Evolutionary conservation across 164 flowering plant genomes (phyloP).

Genomic region (Nymphaea thermarum): DNA sequence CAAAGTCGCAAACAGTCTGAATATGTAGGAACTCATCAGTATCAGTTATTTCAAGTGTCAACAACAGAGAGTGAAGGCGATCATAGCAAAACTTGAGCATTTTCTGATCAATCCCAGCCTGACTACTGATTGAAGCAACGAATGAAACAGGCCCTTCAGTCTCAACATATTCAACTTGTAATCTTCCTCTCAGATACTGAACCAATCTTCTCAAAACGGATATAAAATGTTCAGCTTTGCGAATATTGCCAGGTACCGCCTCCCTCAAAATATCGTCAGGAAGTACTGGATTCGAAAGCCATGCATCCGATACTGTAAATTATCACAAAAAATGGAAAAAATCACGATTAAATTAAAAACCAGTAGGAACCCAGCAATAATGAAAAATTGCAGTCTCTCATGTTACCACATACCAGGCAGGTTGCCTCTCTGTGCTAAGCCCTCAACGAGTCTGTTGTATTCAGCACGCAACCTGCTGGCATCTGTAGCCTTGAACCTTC

Average conservation of each 20-base stretch:
- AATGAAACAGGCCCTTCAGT: constrained; percentile 90
- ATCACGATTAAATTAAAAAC: background rate
- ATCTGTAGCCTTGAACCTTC: constrained; percentile 99
- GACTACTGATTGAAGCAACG: constrained; percentile 27
- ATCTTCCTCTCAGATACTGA: constrained; percentile 71
- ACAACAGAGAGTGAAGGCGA: constrained; percentile 84
- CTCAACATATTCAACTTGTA: constrained; percentile 86
- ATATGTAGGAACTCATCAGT: constrained; percentile 90
- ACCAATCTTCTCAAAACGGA: constrained; percentile 83
- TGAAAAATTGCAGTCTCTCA: background rate
- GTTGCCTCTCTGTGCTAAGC: constrained; percentile 86
- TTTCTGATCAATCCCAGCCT: constrained; percentile 96
- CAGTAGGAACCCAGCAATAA: too few species aligned
- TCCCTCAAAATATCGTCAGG: constrained; percentile 96
- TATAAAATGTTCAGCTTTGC: constrained; percentile 94
- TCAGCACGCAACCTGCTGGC: constrained; percentile 85
- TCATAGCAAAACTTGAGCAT: constrained; percentile 91
- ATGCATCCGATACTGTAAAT: constrained; percentile 53
- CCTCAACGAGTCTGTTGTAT: constrained; percentile 91
- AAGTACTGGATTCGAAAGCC: constrained; percentile 93
- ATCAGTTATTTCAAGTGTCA: constrained; percentile 90
- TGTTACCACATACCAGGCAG: constrained; percentile 48
- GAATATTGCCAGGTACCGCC: constrained; percentile 98
- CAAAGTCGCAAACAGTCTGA: constrained; percentile 94
- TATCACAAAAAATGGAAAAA: background rate